Evolutionary conservation across 257 asterid species (phyloP), one percentile per base, ranked within the genome.

Genomic region (Fraxinus excelsior): DNA sequence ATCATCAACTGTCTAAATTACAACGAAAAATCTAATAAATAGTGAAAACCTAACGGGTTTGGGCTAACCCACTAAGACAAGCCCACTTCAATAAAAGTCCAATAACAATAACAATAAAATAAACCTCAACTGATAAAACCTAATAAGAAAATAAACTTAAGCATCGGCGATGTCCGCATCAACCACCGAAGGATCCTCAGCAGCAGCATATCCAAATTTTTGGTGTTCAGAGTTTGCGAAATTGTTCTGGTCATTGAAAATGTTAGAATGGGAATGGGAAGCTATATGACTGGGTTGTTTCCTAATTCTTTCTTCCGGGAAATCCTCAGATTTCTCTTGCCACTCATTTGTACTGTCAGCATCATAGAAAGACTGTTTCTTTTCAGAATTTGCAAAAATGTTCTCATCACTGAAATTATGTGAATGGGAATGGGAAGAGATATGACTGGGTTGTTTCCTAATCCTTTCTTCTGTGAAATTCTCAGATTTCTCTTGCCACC

Each of bases 401-500:
- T 85, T 87, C 74, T 80, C 84, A 82, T 85, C 82, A n/a, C 75
- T 89, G 56, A 81, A 84, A 76, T 74, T 51, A 70, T 83, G 81
- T 40, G 90, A 83, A 79, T 74, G 81, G 53, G 92, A 86, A 80
- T 67, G 51, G 23, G 89, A 87, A 74, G 89, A 82, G 80, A 76
- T 82, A 69, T 60, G 44, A 62, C 89, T 85, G 70, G 86, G 75
- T 74, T 81, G 86, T 71, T 81, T 80, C 71, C 72, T 79, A 75
- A 67, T 77, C 79, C 71, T 85, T 76, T 82, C 88, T 74, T 90
- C 90, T 76, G 67, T n/a, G 9, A 79, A 62, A 62, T 80, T 82
- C 76, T 87, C 89, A 76, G 81, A 51, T 74, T 72, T 78, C 53
- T 80, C 88, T 7, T 77, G 78, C 84, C 77, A 74, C 74, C 34